Evolutionary conservation across 164 flowering plant genomes (phyloP), one percentile per base, ranked within the genome.

Genomic region (Berberis thunbergii): DNA sequence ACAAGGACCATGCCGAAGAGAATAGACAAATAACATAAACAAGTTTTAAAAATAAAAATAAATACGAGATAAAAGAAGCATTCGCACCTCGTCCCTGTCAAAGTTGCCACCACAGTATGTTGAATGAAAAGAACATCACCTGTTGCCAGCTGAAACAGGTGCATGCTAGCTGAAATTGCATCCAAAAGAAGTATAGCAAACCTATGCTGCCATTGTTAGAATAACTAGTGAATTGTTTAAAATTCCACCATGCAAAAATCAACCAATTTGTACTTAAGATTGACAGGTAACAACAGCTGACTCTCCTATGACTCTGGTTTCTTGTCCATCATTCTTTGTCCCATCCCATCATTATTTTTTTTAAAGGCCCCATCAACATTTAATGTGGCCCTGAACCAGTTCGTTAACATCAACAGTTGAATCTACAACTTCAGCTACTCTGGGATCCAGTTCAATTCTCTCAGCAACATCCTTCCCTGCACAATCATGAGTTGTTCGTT

Each of bases 111-210:
- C 95, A 66, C 88, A 26, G 26, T 84, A 55, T 89, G 94, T 66
- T 96, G 98, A 79, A 87, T 92, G 74, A 91, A 91, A 5, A 91
- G 90, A 67, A 91, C 96, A 72, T 91, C 96, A 5, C 96, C 98
- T 58, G 96, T 91, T 43, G 87, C 95, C 55, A 91, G 78, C 86
- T 91, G 96, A 89, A 91, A 71, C 94, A 87, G 60, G 87, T 89
- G 82, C 98, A 91, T 43, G 96, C 98, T 67, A 89, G 26, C 96
- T 89, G 73, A 89, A 91, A 63, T 86, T 86, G 5, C 95, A 86
- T 58, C 94, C 95, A 66, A 91, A 83, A 91, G 77, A 76, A 89
- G 95, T 76, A 89, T 96, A 0, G 96, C 85, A 57, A 82, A 79
- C 56, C 86, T 78, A 62, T 84, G 81, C 61, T 82, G 86, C 66